Evolutionary conservation across 805 yeast genomes (phyloP).

Genomic region (Saccharomycopsis fibuligera): DNA sequence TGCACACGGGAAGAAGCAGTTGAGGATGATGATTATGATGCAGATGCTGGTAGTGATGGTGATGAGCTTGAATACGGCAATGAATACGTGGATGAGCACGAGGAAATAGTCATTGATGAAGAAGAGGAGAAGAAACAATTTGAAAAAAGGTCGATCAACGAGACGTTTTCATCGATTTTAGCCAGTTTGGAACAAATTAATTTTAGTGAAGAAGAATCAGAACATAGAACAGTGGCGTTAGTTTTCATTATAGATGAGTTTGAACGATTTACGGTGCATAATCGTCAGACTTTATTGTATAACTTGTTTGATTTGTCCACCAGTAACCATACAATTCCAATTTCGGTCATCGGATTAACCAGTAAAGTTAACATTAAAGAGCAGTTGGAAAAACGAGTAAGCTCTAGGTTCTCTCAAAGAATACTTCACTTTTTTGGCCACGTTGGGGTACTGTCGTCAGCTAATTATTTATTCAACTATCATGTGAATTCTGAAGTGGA

Average conservation of each 20-base stretch:
- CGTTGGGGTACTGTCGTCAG: not conserved
- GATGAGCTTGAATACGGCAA: no score
- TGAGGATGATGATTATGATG: slow-evolving; percentile 2
- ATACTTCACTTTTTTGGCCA: slow-evolving; percentile 41
- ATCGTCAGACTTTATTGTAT: slow-evolving; percentile 78
- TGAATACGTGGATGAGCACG: not conserved
- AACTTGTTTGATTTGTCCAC: slow-evolving; percentile 86
- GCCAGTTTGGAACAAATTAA: slow-evolving; percentile 39
- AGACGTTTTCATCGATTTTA: slow-evolving; percentile 55
- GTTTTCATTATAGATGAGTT: slow-evolving; percentile 80
- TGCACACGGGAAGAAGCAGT: not conserved
- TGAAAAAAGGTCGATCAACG: slow-evolving; percentile 48
- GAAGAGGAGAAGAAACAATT: slow-evolving; percentile 26
- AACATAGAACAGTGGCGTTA: slow-evolving; percentile 43
- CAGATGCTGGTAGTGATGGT: slow-evolving; percentile 5
- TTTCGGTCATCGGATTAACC: slow-evolving; percentile 76
- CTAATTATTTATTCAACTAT: slow-evolving; percentile 9
- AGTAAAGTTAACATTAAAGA: slow-evolving; percentile 73
- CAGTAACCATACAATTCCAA: slow-evolving; percentile 54
- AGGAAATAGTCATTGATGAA: slow-evolving; percentile 12
- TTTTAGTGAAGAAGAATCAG: slow-evolving; percentile 20
- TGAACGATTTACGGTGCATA: slow-evolving; percentile 65
- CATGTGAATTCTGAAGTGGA: slow-evolving; percentile 20
- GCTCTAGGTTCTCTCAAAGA: slow-evolving; percentile 83
- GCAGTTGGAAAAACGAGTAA: slow-evolving; percentile 81